Evolutionary conservation across 371 early-diverging fungal genomes (phyloP).

Genomic region (Mycotypha africana): DNA sequence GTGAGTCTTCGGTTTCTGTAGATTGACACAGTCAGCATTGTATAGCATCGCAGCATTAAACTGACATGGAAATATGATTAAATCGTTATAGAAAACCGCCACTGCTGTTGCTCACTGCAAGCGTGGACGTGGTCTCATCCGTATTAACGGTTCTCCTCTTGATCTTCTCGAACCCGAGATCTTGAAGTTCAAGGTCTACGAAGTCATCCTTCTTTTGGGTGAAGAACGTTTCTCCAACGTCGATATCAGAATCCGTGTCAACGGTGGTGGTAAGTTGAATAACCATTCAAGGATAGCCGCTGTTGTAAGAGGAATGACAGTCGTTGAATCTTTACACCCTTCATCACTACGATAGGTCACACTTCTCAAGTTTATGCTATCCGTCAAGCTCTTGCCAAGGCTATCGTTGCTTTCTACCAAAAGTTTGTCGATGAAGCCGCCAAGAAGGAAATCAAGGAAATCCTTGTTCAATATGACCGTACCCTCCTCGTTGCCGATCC

Average conservation of each 20-base stretch:
- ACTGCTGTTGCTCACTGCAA: constrained; percentile 86
- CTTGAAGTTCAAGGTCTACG: constrained; percentile 96
- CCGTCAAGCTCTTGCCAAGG: constrained; percentile 98
- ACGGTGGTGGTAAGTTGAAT: constrained; percentile 87
- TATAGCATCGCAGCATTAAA: no score
- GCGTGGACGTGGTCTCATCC: neutral
- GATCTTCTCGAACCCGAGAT: constrained; percentile 95
- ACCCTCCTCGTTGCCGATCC: neutral
- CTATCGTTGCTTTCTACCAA: constrained; percentile 98
- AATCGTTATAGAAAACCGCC: constrained; percentile 97
- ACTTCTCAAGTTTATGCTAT: constrained; percentile 37
- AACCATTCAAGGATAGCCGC: neutral
- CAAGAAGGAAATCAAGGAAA: constrained; percentile 48
- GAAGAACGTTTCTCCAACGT: constrained; percentile 93
- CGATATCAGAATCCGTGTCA: constrained; percentile 95
- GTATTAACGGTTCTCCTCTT: constrained; percentile 93
- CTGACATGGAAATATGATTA: no score
- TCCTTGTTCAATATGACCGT: neutral
- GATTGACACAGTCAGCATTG: no score
- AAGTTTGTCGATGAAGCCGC: constrained; percentile 98
- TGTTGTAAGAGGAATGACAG: no score
- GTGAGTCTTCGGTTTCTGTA: constrained; percentile 7
- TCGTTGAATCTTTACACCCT: neutral
- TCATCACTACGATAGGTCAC: constrained; percentile 19
- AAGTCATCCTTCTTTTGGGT: constrained; percentile 95